These are phyloP conservation scores for Beauveria caledonica DNA, from an alignment of 2,329 filamentous ascomycete species.

Conservation along the genomic window DNA sequence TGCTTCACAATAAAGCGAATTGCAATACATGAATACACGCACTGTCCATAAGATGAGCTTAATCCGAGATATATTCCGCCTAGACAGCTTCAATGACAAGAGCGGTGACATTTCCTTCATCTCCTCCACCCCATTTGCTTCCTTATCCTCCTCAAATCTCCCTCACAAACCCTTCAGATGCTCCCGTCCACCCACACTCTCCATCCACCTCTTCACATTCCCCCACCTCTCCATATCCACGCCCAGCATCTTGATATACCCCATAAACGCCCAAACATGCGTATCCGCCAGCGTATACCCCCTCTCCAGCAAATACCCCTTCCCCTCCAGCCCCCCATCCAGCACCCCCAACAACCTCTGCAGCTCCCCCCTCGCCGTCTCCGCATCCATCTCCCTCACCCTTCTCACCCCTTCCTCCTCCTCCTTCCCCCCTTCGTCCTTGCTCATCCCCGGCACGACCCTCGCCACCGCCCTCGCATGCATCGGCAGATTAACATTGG, in stretches of 20 bases:
- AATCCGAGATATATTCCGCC: too few species aligned
- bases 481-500: background rate
- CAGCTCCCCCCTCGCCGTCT: conserved; percentile 1
- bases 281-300: conserved; percentile 8
- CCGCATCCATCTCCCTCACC: background rate
- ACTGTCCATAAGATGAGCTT: too few species aligned
- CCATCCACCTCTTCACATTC: conserved; percentile 1
- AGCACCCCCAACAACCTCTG: background rate
- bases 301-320: background rate
- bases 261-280: conserved; percentile 9
- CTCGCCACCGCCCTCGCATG: background rate
- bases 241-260: conserved; percentile 4
- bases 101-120: background rate
- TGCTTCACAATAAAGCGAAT: too few species aligned
- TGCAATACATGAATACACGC: too few species aligned
- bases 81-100: background rate
- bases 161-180: conserved; percentile 1
- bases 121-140: background rate
- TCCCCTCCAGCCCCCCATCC: background rate
- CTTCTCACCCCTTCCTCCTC: background rate
- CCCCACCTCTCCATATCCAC: background rate
- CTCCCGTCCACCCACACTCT: background rate
- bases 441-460: background rate
- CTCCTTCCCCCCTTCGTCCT: background rate
- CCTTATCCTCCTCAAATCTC: too few species aligned